Base-by-base conservation (phyloP, 2,329 filamentous ascomycete species). In the Xylaria hypoxylon region DNA sequence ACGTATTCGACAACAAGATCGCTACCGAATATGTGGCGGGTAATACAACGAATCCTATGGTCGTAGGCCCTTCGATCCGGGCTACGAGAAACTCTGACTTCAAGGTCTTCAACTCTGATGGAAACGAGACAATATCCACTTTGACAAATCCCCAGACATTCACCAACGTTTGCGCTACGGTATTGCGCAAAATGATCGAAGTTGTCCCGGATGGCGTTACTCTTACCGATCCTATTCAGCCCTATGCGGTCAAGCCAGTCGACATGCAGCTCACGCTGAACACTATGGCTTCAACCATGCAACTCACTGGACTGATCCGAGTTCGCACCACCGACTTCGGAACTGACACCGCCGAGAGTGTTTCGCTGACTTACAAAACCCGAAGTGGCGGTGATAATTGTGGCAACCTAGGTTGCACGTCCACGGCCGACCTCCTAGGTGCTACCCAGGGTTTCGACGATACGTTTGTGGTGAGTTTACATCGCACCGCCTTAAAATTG, bases 131-230 rank as follows among this genome's bases (percentile, higher is more conserved):
- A 3, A 81, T 89, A 70, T 74, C 74, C 5, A 77, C 81, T 1
- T 74, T 90, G 80, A 74, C 80, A 3, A 79, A 83, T 60, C 72
- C 80, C 0, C 71, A 77, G 0, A 77, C 76, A 11, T 89, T 87
- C 77, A 77, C 77, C 44, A 79, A 71, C 22, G 77, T 80, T 19
- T 90, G 87, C 75, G 77, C 80, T 69, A 78, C 75, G 3, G 80
- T 89, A 19, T 77, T 89, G 44, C 84, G 87, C 73, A 85, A 84
- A 73, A 85, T 90, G 87, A 87, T 89, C 65, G 85, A 90, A n/a
- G 80, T 83, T 3, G 86, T 89, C 0, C 87, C 87, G 2, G 73
- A 77, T 2, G 79, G 79, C 2, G 84, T 87, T 3, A 78, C 77
- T 0, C 81, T 90, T 3, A 83, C 83, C 0, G 83, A 84, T 55